Percentiles rank a stretch among this genome's conserved stretches.
phyloP scores from a whole-genome alignment of 192 early-diverging fungal species.

The Linnemannia elongata region DNA sequence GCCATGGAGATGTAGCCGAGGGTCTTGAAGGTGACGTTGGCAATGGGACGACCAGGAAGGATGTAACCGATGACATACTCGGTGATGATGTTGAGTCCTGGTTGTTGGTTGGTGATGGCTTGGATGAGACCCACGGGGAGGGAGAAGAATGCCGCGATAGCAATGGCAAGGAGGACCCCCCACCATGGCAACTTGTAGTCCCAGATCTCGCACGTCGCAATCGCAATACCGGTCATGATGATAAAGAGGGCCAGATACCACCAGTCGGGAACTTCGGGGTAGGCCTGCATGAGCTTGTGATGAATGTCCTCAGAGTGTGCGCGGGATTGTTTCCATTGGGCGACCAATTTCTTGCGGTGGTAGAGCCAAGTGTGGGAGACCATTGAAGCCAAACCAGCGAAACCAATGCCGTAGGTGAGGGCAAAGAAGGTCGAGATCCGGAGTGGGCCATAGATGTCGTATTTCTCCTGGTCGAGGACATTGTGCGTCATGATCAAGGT shows the following conservation, averaged over 20 bases:
- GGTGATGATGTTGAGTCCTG: constrained; percentile 69
- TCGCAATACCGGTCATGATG: constrained; percentile 46
- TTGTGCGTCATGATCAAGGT: constrained; percentile 41
- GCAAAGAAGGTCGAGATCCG: constrained; percentile 66
- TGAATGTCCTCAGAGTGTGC: constrained; percentile 67
- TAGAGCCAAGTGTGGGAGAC: constrained; percentile 73
- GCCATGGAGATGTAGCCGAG: constrained; percentile 70
- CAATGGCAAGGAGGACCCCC: constrained; percentile 60
- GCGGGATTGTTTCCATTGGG: constrained; percentile 57
- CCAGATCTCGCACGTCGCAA: constrained; percentile 53
- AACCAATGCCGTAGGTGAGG: constrained; percentile 64
- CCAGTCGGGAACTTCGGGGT: constrained; percentile 69
- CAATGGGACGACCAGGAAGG: constrained; percentile 67
- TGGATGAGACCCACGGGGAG: constrained; percentile 72
- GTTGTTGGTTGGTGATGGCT: constrained; percentile 66
- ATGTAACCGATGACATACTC: constrained; percentile 72
- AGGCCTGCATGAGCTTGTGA: constrained; percentile 76
- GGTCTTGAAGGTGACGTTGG: constrained; percentile 73
- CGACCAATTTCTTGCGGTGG: constrained; percentile 70
- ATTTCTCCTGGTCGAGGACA: constrained; percentile 58
- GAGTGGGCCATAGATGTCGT: constrained; percentile 62
- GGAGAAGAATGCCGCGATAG: constrained; percentile 53
- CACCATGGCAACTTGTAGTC: constrained; percentile 65
- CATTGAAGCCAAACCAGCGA: constrained; percentile 67
- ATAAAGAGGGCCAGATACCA: constrained; percentile 65